phyloP scores from a whole-genome alignment of 164 flowering plant genomes.

The Aristolochia fimbriata region DNA sequence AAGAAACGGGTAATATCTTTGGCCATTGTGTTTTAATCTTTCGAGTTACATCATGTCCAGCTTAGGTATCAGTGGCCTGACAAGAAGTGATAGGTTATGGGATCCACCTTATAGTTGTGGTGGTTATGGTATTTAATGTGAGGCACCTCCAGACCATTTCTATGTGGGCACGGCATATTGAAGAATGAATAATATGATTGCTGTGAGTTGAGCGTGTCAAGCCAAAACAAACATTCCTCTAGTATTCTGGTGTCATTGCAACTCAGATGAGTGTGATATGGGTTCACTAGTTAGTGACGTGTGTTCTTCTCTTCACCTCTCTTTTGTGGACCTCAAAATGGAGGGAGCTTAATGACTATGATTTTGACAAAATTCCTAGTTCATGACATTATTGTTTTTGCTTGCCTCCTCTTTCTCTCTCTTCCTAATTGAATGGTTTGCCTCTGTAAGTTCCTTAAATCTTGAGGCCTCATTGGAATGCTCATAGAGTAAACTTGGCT shows the following conservation, averaged over 20 bases:
- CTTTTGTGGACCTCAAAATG: not conserved
- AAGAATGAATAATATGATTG: not conserved
- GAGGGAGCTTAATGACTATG: not conserved
- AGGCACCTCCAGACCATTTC: constrained; percentile 5
- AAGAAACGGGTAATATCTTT: not conserved
- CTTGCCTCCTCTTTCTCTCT: not conserved
- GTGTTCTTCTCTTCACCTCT: not conserved
- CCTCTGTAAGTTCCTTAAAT: no score
- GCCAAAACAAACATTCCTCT: constrained; percentile 17
- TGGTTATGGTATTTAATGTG: constrained; percentile 19
- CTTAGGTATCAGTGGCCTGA: constrained; percentile 6
- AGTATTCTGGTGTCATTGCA: not conserved
- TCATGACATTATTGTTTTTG: not conserved
- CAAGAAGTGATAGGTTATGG: constrained; percentile 12
- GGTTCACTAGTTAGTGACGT: not conserved
- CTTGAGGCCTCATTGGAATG: no score
- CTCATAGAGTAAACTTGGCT: no score
- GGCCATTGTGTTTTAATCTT: constrained; percentile 1
- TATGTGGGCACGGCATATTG: not conserved
- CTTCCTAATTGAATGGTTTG: no score
- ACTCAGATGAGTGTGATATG: not conserved
- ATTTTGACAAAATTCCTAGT: not conserved
- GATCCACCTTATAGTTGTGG: constrained; percentile 16
- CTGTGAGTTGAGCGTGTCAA: constrained; percentile 10
- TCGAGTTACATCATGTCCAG: not conserved